Evolutionary conservation across 2,329 filamentous ascomycete species (phyloP).

Genomic region (Apiospora marii): DNA sequence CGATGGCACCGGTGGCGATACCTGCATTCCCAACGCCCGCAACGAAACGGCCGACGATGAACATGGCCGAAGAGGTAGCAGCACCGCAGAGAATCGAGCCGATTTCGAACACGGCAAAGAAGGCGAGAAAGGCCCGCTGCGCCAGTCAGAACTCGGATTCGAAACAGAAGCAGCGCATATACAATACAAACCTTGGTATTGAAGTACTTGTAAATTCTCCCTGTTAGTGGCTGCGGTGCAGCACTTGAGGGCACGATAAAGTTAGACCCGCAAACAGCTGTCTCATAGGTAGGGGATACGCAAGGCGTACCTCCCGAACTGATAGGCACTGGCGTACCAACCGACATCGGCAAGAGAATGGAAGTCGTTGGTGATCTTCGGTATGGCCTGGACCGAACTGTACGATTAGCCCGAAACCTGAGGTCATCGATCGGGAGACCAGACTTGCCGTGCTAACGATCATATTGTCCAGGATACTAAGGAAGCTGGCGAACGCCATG

Average conservation of each 20-base stretch:
- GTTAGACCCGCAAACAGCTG: no score
- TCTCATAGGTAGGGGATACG: background rate
- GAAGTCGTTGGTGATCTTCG: constrained; percentile 49
- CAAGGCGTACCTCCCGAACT: constrained; percentile 29
- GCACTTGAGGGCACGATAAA: constrained; percentile 38
- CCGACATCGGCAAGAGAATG: constrained; percentile 52
- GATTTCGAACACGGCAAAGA: constrained; percentile 45
- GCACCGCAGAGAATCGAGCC: constrained; percentile 46
- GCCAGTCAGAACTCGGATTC: background rate
- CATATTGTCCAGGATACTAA: constrained; percentile 47
- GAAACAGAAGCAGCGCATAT: no score
- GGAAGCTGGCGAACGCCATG: constrained; percentile 35
- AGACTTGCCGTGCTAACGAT: constrained; percentile 46
- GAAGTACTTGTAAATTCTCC: constrained; percentile 48
- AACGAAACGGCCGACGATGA: constrained; percentile 47
- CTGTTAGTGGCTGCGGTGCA: constrained; percentile 47
- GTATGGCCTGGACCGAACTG: constrained; percentile 38
- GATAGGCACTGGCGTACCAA: constrained; percentile 55
- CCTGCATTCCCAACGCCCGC: constrained; percentile 46
- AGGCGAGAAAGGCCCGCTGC: constrained; percentile 34
- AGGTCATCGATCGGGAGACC: no score
- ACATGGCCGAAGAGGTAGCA: constrained; percentile 39
- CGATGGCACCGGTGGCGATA: constrained; percentile 35
- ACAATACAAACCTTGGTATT: constrained; percentile 41
- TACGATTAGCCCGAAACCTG: background rate